Evolutionary conservation across 352 stramenopile genomes (phyloP), one percentile per base, ranked within the genome.

Genomic region (Pythium dissimile): DNA sequence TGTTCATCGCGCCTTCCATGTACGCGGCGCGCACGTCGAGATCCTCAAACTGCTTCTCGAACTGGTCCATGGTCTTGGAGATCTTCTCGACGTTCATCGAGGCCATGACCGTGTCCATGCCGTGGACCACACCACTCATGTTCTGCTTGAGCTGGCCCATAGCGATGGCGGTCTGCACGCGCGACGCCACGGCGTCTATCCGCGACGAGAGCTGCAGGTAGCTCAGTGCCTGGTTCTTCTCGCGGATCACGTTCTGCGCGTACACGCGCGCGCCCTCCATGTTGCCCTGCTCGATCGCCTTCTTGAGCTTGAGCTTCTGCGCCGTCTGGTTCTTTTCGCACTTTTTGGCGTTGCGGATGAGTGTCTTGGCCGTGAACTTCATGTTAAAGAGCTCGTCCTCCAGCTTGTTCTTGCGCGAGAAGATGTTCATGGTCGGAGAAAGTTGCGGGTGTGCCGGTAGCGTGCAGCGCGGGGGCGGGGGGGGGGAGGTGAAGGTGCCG

Each of bases 11-110:
- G 48, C 92, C 82, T 58, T 99, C 96, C 97, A 99, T 99, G 76
- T 99, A 99, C 32, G 92, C 94, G 8, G 94, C 84, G 39, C 97
- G 96, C 34, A 99, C 96, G 75, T 99, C 97, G 74, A 99, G 92
- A 74, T 99, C 94, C 67, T 99, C 97, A 80, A 99, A 99, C 76
- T 99, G 96, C 67, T 97, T 85, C 71, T 99, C 97, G 69, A 99
- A 99, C 72, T 98, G 93, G 61, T 99, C 96, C 95, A 99, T 99
- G 5, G 91, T 96, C 57, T 94, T 79, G 49, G 86, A 95, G 56
- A 99, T 98, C 76, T 98, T 97, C 66, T 99, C 94, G 28, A 98
- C 86, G 70, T 99, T 95, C 96, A 99, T 99, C 11, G 81, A 92
- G 48, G 93, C 88, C 75, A 99, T 89, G 28, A 96, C 93, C 38